These are phyloP conservation scores for Borovskyia barvae DNA, from an alignment of 208 protist genomes.

Conservation along the genomic window DNA sequence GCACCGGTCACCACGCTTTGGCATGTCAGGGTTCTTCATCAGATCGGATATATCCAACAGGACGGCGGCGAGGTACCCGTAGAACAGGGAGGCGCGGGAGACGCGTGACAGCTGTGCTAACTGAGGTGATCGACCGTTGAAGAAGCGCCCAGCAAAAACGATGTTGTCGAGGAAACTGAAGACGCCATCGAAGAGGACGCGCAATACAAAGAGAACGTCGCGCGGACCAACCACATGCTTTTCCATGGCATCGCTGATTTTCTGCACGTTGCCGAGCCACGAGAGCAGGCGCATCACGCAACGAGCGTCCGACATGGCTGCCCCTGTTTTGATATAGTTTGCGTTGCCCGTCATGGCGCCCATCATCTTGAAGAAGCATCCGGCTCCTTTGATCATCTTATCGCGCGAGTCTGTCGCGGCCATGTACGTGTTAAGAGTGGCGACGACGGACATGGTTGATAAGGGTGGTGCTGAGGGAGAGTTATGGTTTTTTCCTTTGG, in stretches of 20 bases:
- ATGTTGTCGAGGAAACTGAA: constrained; percentile 85
- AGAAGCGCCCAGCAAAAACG: constrained; percentile 60
- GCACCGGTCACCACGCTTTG: constrained; percentile 29
- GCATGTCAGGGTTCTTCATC: constrained; percentile 24
- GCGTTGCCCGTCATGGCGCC: constrained; percentile 29
- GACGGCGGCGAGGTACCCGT: constrained; percentile 58
- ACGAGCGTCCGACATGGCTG: constrained; percentile 63
- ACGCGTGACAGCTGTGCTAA: constrained; percentile 30
- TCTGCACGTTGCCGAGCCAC: constrained; percentile 72
- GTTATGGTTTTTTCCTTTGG: too few relatives aligned
- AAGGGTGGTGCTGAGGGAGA: not conserved
- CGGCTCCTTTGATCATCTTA: constrained; percentile 78
- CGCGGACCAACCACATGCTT: constrained; percentile 40
- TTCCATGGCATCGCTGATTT: constrained; percentile 48
- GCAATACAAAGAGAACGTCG: constrained; percentile 61
- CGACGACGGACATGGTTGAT: constrained; percentile 24
- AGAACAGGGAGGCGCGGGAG: constrained; percentile 65
- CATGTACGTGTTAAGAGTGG: constrained; percentile 50
- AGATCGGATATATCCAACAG: constrained; percentile 66
- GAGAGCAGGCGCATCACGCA: constrained; percentile 62
- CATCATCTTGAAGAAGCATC: constrained; percentile 71
- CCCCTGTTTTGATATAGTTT: constrained; percentile 46
- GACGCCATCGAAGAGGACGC: constrained; percentile 66
- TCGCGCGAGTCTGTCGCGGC: constrained; percentile 63
- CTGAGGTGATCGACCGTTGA: constrained; percentile 18